phyloP scores from a whole-genome alignment of 2,329 filamentous ascomycete species.

The Talaromyces sp. region DNA sequence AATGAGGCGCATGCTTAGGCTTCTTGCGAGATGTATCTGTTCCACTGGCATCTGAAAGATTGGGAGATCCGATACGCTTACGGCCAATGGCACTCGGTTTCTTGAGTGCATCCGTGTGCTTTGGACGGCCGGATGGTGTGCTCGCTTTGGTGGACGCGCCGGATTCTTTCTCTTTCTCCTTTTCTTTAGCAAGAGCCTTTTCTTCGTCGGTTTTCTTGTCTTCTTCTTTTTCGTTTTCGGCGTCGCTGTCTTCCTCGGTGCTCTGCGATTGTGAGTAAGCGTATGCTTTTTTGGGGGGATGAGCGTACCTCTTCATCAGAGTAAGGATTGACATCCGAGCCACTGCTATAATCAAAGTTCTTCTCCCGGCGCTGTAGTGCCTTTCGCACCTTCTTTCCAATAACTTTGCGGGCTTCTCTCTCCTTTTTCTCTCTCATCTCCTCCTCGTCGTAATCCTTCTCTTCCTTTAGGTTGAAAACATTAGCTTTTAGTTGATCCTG shows the following conservation, averaged over 20 bases:
- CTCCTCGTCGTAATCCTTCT: conserved; percentile 67
- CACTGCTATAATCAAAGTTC: conserved; percentile 80
- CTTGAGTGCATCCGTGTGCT: conserved; percentile 53
- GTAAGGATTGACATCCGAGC: conserved; percentile 60
- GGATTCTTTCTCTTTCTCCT: conserved; percentile 51
- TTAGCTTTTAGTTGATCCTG: conserved; percentile 84
- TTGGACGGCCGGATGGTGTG: conserved; percentile 61
- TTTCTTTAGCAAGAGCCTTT: conserved; percentile 47
- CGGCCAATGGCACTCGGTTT: conserved; percentile 57
- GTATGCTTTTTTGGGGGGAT: background rate
- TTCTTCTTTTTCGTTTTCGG: conserved; percentile 60
- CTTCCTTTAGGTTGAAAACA: conserved; percentile 73
- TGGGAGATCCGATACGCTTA: conserved; percentile 83
- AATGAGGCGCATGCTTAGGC: conserved; percentile 63
- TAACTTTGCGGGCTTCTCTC: conserved; percentile 65
- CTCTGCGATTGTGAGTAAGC: conserved; percentile 41
- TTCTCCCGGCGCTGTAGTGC: conserved; percentile 80
- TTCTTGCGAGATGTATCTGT: conserved; percentile 85
- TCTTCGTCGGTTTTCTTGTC: conserved; percentile 60
- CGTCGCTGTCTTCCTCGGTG: conserved; percentile 61
- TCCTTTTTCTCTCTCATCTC: conserved; percentile 63
- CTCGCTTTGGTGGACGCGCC: conserved; percentile 67
- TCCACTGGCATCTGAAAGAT: conserved; percentile 85
- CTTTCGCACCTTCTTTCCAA: conserved; percentile 76
- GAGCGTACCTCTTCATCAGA: conserved; percentile 51